Evolutionary conservation across 2,329 filamentous ascomycete species (phyloP), one percentile per base, ranked within the genome.

Genomic region (Orbilia brochopaga): DNA sequence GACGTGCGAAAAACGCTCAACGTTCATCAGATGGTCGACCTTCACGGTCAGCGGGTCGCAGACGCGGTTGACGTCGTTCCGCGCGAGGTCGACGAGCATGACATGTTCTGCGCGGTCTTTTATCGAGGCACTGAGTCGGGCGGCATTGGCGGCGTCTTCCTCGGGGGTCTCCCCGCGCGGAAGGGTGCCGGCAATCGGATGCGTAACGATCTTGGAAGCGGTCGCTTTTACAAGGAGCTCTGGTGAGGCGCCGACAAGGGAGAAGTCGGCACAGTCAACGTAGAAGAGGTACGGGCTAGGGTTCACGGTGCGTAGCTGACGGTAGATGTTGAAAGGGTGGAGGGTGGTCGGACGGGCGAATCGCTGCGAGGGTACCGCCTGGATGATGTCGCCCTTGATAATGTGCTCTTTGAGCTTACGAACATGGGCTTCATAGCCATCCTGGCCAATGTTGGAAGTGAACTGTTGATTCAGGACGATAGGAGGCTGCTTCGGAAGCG

Each of bases 241-340:
- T 0, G 94, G 94, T 66, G 91, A 96, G 42, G 94, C 94, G 69
- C 94, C 94, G 11, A 99, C 89, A 75, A 99, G 92, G 79, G 97
- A 90, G 81, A 99, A 97, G 78, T 91, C 89, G 70, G 86, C 85
- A 81, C 93, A 97, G 79, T 94, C 88, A 73, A 99, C 86, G 81
- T 92, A 99, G 83, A 99, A 99, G 37, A 99, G 87, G 80, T 99
- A 99, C 0, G 94, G 94, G 7, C 92, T 96, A 0, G 94, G 94
- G 79, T 99, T 99, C 78, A 97, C 90, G n/a, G 91, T 96, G 74
- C 94, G 90, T 40, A 99, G 85, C 79, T 96, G 91, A 61, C 93
- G 88, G 83, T 97, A 99, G 77, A 99, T 90, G 83, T 97, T 99
- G 84, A 97, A 99, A 0, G 94, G 93, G 80, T 99, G 94, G 48